Evolutionary conservation across 2,329 filamentous ascomycete species (phyloP).

Genomic region (Phaeophleospora eucalypticola): DNA sequence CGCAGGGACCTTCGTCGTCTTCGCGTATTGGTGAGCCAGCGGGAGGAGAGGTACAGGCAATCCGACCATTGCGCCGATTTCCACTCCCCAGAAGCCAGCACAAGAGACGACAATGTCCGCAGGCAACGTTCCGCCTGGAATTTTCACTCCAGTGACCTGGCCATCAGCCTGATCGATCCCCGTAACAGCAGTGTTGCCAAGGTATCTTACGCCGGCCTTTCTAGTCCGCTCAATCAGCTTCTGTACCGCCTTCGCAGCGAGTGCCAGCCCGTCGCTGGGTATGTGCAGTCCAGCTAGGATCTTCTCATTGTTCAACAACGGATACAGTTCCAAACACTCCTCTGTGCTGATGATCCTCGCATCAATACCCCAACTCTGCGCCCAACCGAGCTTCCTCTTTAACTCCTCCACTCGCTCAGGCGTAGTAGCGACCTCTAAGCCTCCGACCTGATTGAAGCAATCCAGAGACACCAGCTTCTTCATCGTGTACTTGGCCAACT

Average conservation of each 20-base stretch:
- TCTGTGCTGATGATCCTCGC: constrained; percentile 50
- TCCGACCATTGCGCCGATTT: constrained; percentile 59
- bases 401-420: constrained; percentile 56
- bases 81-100: constrained; percentile 63
- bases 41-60: constrained; percentile 57
- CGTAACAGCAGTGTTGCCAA: constrained; percentile 55
- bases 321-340: constrained; percentile 53
- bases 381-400: constrained; percentile 60
- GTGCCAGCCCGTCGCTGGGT: constrained; percentile 57
- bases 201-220: constrained; percentile 56
- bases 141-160: constrained; percentile 55
- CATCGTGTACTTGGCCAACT: constrained; percentile 59
- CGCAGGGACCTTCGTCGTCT: constrained; percentile 53
- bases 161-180: constrained; percentile 50
- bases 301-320: constrained; percentile 44
- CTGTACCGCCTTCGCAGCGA: constrained; percentile 59
- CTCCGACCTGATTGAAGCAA: constrained; percentile 62
- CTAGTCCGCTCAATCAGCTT: constrained; percentile 56
- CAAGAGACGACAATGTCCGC: constrained; percentile 61
- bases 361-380: constrained; percentile 58
- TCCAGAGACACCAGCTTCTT: constrained; percentile 55
- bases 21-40: constrained; percentile 61
- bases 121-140: constrained; percentile 46
- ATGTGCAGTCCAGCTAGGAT: constrained; percentile 59
- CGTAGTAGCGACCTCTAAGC: constrained; percentile 60